These are phyloP conservation scores for Backusella tarrabulga DNA, from an alignment of 192 early-diverging fungal species.

Conservation along the genomic window DNA sequence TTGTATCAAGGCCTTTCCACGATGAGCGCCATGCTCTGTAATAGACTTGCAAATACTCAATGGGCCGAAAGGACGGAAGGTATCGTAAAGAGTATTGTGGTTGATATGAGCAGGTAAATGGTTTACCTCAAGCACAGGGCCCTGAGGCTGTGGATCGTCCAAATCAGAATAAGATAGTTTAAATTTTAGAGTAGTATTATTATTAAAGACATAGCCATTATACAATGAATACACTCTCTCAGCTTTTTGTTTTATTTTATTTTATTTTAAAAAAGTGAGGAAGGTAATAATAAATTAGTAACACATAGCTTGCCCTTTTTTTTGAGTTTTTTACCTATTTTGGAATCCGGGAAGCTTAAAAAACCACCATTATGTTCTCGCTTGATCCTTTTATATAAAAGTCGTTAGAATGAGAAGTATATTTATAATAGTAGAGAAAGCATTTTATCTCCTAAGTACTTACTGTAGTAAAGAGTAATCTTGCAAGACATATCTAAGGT, in stretches of 20 bases:
- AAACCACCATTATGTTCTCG: constrained; percentile 8
- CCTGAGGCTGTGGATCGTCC: constrained; percentile 20
- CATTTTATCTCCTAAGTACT: not conserved
- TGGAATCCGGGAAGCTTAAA: constrained; percentile 19
- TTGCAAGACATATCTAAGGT: not conserved
- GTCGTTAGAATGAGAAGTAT: not conserved
- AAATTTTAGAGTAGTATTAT: constrained; percentile 20
- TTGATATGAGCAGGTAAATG: constrained; percentile 22
- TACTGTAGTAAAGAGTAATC: not conserved
- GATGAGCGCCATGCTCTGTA: constrained; percentile 21
- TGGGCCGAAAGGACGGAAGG: constrained; percentile 40
- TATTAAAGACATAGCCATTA: constrained; percentile 24
- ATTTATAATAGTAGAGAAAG: not conserved
- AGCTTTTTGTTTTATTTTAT: constrained; percentile 16
- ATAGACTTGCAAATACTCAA: constrained; percentile 30
- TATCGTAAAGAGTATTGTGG: constrained; percentile 24
- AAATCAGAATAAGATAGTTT: constrained; percentile 17
- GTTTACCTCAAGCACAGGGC: constrained; percentile 33
- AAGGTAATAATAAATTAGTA: not conserved
- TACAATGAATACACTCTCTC: constrained; percentile 40
- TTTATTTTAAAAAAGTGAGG: not conserved
- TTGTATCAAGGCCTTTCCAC: constrained; percentile 33
- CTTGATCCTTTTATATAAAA: constrained; percentile 8
- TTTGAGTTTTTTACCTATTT: constrained; percentile 8
- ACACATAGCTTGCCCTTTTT: not conserved